Base-by-base conservation (phyloP, 257 asterid genomes). In the Rubia yunnanensis region DNA sequence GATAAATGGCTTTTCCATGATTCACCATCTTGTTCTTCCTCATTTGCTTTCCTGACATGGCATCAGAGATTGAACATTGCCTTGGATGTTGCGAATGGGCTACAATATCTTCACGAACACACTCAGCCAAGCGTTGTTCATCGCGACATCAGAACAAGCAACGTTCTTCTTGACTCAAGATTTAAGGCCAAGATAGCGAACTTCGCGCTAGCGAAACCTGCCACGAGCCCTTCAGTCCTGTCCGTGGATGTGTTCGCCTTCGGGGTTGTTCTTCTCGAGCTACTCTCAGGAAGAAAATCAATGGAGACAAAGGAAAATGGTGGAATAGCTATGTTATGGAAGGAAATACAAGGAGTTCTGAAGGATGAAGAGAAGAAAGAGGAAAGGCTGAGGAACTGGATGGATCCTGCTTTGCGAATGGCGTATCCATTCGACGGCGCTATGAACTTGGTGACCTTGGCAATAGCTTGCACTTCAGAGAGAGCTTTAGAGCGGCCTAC, bases 61-160 rank as follows among this genome's bases (percentile, higher is more conserved):
- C 81, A 55, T 55, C 92, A 81, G 34, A 80, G 95, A 76, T 62
- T 90, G 50, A 65, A 70, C 15, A 66, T 87, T 34, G 87, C 97
- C 39, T 74, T 81, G n/a, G 95, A 90, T 39, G 84, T 85, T 3
- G 95, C 97, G 9, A 87, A 90, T 5, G 95, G 95, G 46, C 81
- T 90, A 15, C 95, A 87, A 32, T 85, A 87, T 83, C n/a, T 87
- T 85, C 97, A 87, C 27, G 92, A 90, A 71, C 95, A 82, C 56
- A 73, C 84, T 64, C 84, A 85, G 68, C 95, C 97, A 4, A 87
- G 85, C 34, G 58, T 90, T 1, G 87, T 82, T 59, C 97, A 90
- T 67, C 67, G 83, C 65, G 90, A 85, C 68, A 71, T 87, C 60
- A 70, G 64, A 48, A 74, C 90, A 3, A 81, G 84, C 79, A 87